Evolutionary conservation across 257 asterid genomes (phyloP).

Genomic region (Solanum lycopersicoides): DNA sequence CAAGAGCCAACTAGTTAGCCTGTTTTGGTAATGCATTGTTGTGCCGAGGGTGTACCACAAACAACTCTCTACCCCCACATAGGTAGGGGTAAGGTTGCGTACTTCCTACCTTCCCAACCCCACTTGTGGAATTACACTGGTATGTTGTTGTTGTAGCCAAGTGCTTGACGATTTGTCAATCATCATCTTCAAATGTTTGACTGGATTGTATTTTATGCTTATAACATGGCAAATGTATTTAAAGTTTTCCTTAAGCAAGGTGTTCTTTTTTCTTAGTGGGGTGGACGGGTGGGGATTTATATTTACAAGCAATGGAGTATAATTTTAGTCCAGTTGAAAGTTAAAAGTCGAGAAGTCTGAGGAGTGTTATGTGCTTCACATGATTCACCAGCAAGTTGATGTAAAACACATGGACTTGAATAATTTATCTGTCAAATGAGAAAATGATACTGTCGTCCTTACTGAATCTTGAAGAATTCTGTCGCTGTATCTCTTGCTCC

Average conservation of each 20-base stretch:
- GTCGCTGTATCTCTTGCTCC: background rate
- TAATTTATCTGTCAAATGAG: background rate
- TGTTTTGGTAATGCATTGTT: no score
- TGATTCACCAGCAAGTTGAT: background rate
- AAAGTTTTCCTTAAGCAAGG: background rate
- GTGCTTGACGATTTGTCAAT: background rate
- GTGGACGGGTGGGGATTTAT: background rate
- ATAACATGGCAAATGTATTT: background rate
- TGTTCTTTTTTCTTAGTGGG: background rate
- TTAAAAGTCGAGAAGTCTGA: background rate
- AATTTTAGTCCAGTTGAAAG: no score
- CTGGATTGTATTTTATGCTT: background rate
- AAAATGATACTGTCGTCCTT: background rate
- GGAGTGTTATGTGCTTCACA: background rate
- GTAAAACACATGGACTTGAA: background rate
- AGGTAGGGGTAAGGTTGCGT: background rate
- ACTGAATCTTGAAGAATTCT: background rate
- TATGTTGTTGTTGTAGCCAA: background rate
- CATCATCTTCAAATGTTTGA: background rate
- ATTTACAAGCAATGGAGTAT: no score
- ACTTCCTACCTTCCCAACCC: background rate
- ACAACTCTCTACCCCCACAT: background rate
- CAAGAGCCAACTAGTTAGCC: background rate
- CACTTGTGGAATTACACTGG: background rate
- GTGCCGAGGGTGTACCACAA: background rate